A percentile compares a stretch with the other conserved stretches of the same genome.
Conservation (phyloP, 257 asterid genomes). For the Nicotiana attenuata region DNA sequence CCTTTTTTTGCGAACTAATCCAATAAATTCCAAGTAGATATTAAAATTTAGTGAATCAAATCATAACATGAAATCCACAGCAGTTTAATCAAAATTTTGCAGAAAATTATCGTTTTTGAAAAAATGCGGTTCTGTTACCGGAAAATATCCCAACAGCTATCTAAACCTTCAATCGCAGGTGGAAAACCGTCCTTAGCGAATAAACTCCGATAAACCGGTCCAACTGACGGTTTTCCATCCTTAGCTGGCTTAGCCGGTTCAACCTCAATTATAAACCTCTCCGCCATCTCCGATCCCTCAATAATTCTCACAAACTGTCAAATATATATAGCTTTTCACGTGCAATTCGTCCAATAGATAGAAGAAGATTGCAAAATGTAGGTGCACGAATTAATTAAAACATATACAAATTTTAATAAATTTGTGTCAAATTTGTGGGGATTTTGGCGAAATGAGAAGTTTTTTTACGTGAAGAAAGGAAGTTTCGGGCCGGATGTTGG, state of each 20-base stretch:
- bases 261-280: slow-evolving; percentile 45
- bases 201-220: slow-evolving; percentile 74
- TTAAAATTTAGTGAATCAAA: not conserved
- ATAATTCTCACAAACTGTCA: not conserved
- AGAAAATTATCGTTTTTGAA: not conserved
- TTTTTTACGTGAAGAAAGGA: too few species aligned
- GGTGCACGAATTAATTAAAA: not conserved
- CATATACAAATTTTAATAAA: not conserved
- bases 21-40: not conserved
- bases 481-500: too few species aligned
- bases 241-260: slow-evolving; percentile 72
- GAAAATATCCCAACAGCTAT: slow-evolving; percentile 93
- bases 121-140: slow-evolving; percentile 33
- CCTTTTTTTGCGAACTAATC: not conserved
- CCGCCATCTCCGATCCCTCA: slow-evolving; percentile 35
- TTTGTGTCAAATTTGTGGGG: not conserved
- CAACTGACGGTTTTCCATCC: slow-evolving; percentile 75
- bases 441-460: too few species aligned
- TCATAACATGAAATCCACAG: not conserved
- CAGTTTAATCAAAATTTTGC: not conserved
- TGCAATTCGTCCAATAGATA: not conserved
- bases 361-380: not conserved
- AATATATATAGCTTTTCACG: not conserved
- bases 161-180: slow-evolving; percentile 57
- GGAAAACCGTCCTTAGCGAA: slow-evolving; percentile 86